phyloP scores from a whole-genome alignment of 192 early-diverging fungal species.

The Coemansia sp. region DNA sequence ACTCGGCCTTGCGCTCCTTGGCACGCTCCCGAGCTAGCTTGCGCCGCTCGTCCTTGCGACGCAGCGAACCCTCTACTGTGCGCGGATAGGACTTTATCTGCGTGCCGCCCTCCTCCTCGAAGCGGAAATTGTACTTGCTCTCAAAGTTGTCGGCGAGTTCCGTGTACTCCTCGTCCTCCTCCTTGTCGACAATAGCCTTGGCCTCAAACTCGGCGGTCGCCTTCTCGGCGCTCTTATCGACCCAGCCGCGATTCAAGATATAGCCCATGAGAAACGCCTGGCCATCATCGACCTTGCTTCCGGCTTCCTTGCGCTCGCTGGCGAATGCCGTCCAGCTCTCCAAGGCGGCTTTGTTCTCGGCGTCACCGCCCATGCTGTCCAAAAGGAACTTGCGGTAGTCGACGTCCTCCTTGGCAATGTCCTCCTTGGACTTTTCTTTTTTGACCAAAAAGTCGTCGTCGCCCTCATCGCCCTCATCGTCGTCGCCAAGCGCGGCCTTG shows the following conservation, averaged over 20 bases:
- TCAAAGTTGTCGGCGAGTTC: conserved; percentile 87
- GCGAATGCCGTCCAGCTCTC: conserved; percentile 27
- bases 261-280: conserved; percentile 87
- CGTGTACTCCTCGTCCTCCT: conserved; percentile 73
- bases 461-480: conserved; percentile 57
- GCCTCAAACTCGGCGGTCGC: conserved; percentile 66
- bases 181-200: conserved; percentile 64
- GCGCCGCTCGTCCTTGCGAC: conserved; percentile 79
- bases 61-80: conserved; percentile 75
- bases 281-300: conserved; percentile 45
- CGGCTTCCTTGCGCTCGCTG: conserved; percentile 4
- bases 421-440: conserved; percentile 71
- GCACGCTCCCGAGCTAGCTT: conserved; percentile 68
- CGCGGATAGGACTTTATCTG: conserved; percentile 79
- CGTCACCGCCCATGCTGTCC: conserved; percentile 62
- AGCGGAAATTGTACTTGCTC: conserved; percentile 89
- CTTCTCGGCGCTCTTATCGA: conserved; percentile 70
- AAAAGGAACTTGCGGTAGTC: conserved; percentile 89
- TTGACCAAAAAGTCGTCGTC: conserved; percentile 70
- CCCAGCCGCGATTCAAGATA: conserved; percentile 92
- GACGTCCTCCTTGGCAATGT: conserved; percentile 77
- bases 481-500: conserved; percentile 60
- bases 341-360: conserved; percentile 16
- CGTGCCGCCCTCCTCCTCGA: conserved; percentile 75
- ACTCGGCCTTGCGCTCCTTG: conserved; percentile 71